A percentile compares a stretch with the other conserved stretches of the same genome.
Conservation (phyloP, 352 stramenopile species). For the Phytophthora kernoviae region DNA sequence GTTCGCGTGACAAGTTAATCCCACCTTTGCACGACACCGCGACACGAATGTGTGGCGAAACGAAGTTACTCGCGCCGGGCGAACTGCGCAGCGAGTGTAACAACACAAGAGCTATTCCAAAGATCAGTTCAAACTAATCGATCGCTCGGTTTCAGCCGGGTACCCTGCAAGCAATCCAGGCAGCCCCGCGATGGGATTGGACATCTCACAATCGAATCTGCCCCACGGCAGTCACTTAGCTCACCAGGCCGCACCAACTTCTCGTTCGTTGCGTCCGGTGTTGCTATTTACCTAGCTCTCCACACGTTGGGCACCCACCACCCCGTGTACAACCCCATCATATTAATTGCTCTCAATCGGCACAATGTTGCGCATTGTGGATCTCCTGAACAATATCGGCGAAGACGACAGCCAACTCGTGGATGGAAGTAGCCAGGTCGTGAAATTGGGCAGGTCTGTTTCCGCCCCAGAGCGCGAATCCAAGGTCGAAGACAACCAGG, state of each 20-base stretch:
- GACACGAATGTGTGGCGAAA: slow-evolving; percentile 39
- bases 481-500: slow-evolving; percentile 7
- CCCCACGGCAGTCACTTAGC: slow-evolving; percentile 39
- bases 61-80: slow-evolving; percentile 32
- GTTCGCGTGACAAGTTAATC: slow-evolving; percentile 17
- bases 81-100: slow-evolving; percentile 21
- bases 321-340: slow-evolving; percentile 26
- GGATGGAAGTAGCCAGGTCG: slow-evolving; percentile 9
- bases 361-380: slow-evolving; percentile 37
- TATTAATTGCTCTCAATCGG: slow-evolving; percentile 1
- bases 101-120: background rate
- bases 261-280: slow-evolving; percentile 22
- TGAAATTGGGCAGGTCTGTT: slow-evolving; percentile 35
- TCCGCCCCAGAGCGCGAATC: slow-evolving; percentile 27
- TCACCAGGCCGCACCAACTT: slow-evolving; percentile 27
- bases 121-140: slow-evolving; percentile 27
- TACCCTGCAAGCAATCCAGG: slow-evolving; percentile 17
- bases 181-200: slow-evolving; percentile 16
- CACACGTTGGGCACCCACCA: slow-evolving; percentile 32
- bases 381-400: slow-evolving; percentile 41
- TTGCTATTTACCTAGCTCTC: slow-evolving; percentile 40
- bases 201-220: slow-evolving; percentile 39
- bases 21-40: slow-evolving; percentile 22
- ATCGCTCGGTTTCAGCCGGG: slow-evolving; percentile 10
- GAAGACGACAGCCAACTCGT: slow-evolving; percentile 30